Base-by-base conservation (phyloP, 129 eudicot genomes). In the Flaveria linearis region DNA sequence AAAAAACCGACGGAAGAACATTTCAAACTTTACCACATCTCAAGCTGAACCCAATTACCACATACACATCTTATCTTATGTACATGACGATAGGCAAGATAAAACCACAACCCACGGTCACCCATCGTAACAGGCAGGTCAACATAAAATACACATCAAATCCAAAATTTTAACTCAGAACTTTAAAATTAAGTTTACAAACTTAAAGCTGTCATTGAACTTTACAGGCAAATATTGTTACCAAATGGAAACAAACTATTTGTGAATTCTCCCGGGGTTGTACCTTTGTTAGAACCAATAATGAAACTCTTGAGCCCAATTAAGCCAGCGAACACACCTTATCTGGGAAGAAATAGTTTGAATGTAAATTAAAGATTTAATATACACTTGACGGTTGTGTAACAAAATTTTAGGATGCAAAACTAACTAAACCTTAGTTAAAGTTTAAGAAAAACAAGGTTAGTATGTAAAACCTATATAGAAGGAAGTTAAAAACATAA, bases 271-370 rank as follows among this genome's bases (percentile, higher is more conserved):
- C 63, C 83, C 0, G 91, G 96, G 56, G 49, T 5, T 16, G 89
- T 87, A 30, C 92, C 96, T 63, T 51, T 52, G 63, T 63, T 92
- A 56, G 76, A 82, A 70, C 91, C 92, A 58, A 30, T 72, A 49
- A 65, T 73, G 73, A 13, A 74, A 87, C 25, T 53, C 63, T 80
- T 78, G 0, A 78, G 83, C n/a, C 87, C 84, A 64, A 67, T 85
- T 84, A 89, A 33, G 86, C 87, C 85, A 83, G 67, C 3, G 92
- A 87, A 74, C 95, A 91, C 75, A 91, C 90, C 84, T 92, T 92
- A 83, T 86, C 98, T 92, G 98, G 58, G 72, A 67, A 82, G 76
- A 79, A 73, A 66, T 28, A 30, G 76, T 62, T 49, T 14, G 9
- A 25, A 71, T 8, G 52, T 69, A 22, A 69, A 45, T 20, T 14